Evolutionary conservation across 2,329 filamentous ascomycete species (phyloP).

Genomic region (Fusarium sublunatum): DNA sequence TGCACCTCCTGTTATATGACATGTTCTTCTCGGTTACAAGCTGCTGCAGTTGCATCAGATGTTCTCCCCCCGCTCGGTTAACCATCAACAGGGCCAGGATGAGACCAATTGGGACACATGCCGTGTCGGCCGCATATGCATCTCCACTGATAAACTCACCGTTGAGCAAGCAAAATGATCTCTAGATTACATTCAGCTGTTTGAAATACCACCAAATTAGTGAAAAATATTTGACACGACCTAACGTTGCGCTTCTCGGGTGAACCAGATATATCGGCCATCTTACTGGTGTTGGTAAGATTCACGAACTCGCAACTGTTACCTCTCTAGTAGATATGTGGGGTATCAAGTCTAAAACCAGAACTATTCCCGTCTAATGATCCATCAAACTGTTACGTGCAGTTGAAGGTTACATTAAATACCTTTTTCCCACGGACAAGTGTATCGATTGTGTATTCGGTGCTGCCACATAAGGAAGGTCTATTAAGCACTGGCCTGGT

Average conservation of each 20-base stretch:
- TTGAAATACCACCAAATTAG: too few species aligned
- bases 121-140: neutral
- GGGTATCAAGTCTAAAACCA: too few species aligned
- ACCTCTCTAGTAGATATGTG: too few species aligned
- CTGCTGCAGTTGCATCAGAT: constrained; percentile 5
- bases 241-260: too few species aligned
- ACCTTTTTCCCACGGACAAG: neutral
- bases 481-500: neutral
- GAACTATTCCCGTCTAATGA: neutral
- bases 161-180: too few species aligned
- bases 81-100: neutral
- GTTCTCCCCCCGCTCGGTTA: constrained; percentile 5
- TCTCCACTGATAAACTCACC: neutral
- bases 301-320: too few species aligned
- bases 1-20: constrained; percentile 18
- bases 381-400: neutral
- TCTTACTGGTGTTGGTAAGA: too few species aligned
- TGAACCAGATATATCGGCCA: too few species aligned
- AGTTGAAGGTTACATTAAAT: neutral
- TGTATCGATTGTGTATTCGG: constrained; percentile 1
- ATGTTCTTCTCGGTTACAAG: neutral
- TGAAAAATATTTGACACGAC: too few species aligned
- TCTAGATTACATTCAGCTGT: too few species aligned
- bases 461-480: constrained; percentile 7
- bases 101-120: constrained; percentile 1